Evolutionary conservation across 225 moss, liverwort and hornwort genomes (phyloP).

Genomic region (Ulota crispa): DNA sequence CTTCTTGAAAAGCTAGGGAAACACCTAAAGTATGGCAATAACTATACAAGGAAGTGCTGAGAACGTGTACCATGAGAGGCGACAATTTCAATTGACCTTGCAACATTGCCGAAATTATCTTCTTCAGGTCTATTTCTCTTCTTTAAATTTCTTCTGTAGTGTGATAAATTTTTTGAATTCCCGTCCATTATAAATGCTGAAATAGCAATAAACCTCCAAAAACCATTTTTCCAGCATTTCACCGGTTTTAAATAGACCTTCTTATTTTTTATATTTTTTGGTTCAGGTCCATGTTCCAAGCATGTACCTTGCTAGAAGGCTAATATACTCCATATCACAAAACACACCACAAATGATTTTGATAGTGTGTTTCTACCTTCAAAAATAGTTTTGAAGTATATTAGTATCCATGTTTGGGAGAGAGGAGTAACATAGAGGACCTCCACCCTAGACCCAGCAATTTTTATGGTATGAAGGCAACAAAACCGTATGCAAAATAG

Average conservation of each 20-base stretch:
- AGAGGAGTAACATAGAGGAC: not conserved
- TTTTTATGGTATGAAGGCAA: not conserved
- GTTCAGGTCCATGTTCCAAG: not conserved
- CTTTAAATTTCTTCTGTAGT: no score
- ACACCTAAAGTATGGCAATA: slow-evolving; percentile 27
- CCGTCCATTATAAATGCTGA: no score
- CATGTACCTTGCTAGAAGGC: not conserved
- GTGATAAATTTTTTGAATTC: no score
- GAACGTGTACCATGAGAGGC: slow-evolving; percentile 72
- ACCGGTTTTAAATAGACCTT: no score
- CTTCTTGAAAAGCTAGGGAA: not conserved
- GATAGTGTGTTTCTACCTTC: not conserved
- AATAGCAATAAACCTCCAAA: no score
- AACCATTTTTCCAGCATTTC: no score
- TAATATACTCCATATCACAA: not conserved
- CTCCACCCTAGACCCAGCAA: not conserved
- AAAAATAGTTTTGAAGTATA: not conserved
- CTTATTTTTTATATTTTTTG: no score
- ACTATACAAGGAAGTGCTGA: slow-evolving; percentile 27
- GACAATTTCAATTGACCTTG: slow-evolving; percentile 82
- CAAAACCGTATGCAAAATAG: not conserved
- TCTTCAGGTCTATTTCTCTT: no score
- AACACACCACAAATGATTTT: not conserved
- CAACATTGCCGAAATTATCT: slow-evolving; percentile 90
- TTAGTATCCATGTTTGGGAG: not conserved